These are phyloP conservation scores for Suhomyces xylopsoci DNA, from an alignment of 805 yeast genomes.

Conservation along the genomic window DNA sequence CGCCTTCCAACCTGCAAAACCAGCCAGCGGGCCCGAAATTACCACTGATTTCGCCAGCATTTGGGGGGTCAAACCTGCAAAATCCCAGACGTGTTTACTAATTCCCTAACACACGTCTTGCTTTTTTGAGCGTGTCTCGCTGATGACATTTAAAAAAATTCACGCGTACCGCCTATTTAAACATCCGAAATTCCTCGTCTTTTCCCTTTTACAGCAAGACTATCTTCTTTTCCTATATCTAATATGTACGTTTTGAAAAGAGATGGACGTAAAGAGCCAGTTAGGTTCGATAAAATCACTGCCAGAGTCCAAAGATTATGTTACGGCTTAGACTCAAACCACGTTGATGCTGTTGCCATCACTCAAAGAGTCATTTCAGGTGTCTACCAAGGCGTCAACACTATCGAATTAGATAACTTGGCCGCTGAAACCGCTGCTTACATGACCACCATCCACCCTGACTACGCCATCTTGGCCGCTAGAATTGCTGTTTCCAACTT, in stretches of 20 bases:
- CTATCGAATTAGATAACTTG: constrained; percentile 63
- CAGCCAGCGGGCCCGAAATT: background rate
- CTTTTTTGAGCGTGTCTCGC: background rate
- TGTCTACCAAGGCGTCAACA: constrained; percentile 95
- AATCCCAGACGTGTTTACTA: background rate
- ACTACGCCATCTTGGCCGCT: constrained; percentile 91
- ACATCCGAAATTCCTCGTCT: background rate
- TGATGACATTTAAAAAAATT: background rate
- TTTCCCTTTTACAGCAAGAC: background rate
- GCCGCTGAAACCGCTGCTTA: constrained; percentile 98
- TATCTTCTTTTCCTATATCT: background rate
- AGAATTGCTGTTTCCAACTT: constrained; percentile 92
- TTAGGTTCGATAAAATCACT: constrained; percentile 93
- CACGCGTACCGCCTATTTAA: constrained; percentile 7
- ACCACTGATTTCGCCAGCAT: background rate
- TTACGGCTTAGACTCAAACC: constrained; percentile 87
- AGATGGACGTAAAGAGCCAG: constrained; percentile 94
- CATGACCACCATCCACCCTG: constrained; percentile 98
- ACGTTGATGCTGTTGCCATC: constrained; percentile 92
- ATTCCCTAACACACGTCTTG: background rate
- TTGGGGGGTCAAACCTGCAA: background rate
- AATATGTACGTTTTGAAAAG: constrained; percentile 82
- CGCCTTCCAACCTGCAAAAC: background rate
- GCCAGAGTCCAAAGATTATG: constrained; percentile 88
- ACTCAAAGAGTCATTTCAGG: constrained; percentile 95